Conservation (phyloP, 2,329 filamentous ascomycete genomes). For the Cladophialophora carrionii region DNA sequence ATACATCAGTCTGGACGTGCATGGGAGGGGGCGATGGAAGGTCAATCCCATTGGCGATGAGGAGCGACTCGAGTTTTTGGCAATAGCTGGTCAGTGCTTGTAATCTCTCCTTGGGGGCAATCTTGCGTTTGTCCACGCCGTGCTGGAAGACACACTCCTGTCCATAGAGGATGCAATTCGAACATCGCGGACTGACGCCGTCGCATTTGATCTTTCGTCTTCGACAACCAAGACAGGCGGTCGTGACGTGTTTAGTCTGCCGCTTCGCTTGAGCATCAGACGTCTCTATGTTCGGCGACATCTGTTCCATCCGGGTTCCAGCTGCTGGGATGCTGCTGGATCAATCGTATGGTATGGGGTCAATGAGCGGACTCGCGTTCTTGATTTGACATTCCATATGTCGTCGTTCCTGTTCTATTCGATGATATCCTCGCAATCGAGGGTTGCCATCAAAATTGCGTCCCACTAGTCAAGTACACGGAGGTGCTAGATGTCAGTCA, state of each 20-base stretch:
- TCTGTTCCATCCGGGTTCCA: not conserved
- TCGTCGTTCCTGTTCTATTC: not conserved
- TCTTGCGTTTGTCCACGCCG: conserved; percentile 30
- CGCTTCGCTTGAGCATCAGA: conserved; percentile 13
- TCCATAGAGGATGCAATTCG: conserved; percentile 33
- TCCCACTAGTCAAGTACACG: not conserved
- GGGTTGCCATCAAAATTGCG: not conserved
- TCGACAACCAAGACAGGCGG: conserved; percentile 37
- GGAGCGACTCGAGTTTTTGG: conserved; percentile 23
- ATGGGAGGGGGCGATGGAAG: conserved; percentile 24
- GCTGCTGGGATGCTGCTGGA: not conserved
- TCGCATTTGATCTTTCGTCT: conserved; percentile 39
- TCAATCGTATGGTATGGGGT: not conserved
- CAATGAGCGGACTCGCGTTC: not conserved
- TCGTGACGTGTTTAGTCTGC: conserved; percentile 28
- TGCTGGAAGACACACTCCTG: conserved; percentile 31
- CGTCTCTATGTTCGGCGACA: conserved; percentile 10
- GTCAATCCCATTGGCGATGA: conserved; percentile 21
- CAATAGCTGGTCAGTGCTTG: conserved; percentile 28
- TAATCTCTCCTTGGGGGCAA: conserved; percentile 30
- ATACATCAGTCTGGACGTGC: conserved; percentile 12
- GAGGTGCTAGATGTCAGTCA: not conserved
- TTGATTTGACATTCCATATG: conserved; percentile 1
- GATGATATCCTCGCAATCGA: not conserved
- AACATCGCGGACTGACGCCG: conserved; percentile 36